Percentiles rank a stretch among this genome's conserved stretches.
Evolutionary conservation across 176 grass and related monocot genomes (phyloP).

Genomic region (Aegilops speltoides): DNA sequence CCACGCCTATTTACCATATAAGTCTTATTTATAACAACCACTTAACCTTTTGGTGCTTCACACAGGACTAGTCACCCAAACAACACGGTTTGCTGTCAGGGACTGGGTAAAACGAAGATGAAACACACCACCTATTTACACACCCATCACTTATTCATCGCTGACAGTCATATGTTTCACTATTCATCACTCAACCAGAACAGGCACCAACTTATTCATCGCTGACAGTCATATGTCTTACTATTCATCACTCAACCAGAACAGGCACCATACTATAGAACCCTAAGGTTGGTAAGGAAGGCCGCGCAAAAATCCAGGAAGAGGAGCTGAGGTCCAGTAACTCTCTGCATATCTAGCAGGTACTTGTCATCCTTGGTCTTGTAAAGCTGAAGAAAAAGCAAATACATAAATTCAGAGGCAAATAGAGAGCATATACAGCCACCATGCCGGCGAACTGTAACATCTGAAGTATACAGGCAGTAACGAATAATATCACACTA

Average conservation of each 20-base stretch:
- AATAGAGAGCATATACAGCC: neutral
- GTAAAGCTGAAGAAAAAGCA: slow-evolving; percentile 67
- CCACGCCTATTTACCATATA: slow-evolving; percentile 17
- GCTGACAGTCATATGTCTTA: slow-evolving; percentile 35
- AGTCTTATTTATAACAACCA: slow-evolving; percentile 15
- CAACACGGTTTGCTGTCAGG: slow-evolving; percentile 34
- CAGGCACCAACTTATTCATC: slow-evolving; percentile 46
- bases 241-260: slow-evolving; percentile 14
- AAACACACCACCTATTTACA: slow-evolving; percentile 50
- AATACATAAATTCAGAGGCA: neutral
- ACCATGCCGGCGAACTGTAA: neutral
- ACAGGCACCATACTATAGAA: slow-evolving; percentile 63
- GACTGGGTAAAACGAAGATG: neutral
- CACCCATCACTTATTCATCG: slow-evolving; percentile 37
- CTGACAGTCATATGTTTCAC: slow-evolving; percentile 46
- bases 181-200: slow-evolving; percentile 16
- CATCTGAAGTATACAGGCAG: neutral
- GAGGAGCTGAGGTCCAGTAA: slow-evolving; percentile 72
- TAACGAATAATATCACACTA: neutral
- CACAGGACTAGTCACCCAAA: slow-evolving; percentile 33
- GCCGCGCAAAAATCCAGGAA: slow-evolving; percentile 88
- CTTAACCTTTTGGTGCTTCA: slow-evolving; percentile 12
- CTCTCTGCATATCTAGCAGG: slow-evolving; percentile 88
- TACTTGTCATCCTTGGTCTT: slow-evolving; percentile 87
- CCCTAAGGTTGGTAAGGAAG: slow-evolving; percentile 85